Evolutionary conservation across 331 rosid species (phyloP).

Genomic region (Acacia concinna): DNA sequence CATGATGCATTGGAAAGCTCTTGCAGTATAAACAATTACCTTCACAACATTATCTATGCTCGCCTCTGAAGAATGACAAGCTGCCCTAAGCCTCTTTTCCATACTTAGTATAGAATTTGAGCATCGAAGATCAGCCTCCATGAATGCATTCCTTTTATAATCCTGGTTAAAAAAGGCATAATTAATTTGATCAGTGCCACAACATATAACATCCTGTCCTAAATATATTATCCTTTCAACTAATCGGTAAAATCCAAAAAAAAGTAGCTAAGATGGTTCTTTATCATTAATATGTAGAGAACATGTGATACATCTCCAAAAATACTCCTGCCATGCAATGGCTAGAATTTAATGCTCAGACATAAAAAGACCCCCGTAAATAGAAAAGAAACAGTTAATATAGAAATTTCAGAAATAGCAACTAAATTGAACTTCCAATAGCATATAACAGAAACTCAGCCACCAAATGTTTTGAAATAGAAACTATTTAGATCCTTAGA

Average conservation of each 20-base stretch:
- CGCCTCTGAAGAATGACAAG: slow-evolving; percentile 84
- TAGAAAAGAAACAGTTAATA: neutral
- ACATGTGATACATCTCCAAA: too few species aligned
- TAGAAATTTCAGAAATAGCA: neutral
- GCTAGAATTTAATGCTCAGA: neutral
- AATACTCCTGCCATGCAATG: neutral
- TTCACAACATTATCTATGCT: slow-evolving; percentile 71
- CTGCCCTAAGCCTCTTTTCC: slow-evolving; percentile 89
- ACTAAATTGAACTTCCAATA: neutral
- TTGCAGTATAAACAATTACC: slow-evolving; percentile 42
- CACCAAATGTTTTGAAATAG: neutral
- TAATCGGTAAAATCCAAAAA: neutral
- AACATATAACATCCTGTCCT: neutral
- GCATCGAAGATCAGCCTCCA: slow-evolving; percentile 89
- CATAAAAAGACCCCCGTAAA: neutral
- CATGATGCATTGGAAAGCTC: neutral
- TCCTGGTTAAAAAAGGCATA: slow-evolving; percentile 52
- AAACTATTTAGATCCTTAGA: neutral
- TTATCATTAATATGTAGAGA: too few species aligned
- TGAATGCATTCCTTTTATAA: slow-evolving; percentile 70
- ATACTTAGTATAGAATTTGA: slow-evolving; percentile 75
- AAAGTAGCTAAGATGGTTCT: neutral
- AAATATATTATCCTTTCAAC: too few species aligned
- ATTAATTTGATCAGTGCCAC: slow-evolving; percentile 27
- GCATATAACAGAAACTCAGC: neutral